Percentiles rank a stretch among this genome's conserved stretches.
Conservation (phyloP, 2,329 filamentous ascomycete species). For the Aspergillus puulaauensis region DNA sequence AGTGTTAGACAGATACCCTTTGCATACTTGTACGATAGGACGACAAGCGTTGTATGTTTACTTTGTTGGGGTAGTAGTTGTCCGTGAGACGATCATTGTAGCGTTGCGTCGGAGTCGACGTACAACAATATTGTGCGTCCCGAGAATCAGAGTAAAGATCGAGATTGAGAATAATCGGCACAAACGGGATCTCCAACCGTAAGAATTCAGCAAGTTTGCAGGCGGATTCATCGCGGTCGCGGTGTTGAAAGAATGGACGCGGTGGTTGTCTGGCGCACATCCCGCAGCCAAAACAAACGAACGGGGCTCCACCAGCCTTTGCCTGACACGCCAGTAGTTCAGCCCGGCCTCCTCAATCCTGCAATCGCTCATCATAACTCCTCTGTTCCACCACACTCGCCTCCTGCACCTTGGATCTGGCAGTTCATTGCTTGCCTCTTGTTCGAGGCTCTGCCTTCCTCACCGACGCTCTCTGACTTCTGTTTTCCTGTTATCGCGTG, state of each 20-base stretch:
- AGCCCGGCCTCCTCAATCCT: conserved; percentile 17
- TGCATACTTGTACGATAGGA: conserved; percentile 30
- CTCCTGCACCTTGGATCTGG: conserved; percentile 8
- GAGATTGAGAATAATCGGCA: not conserved
- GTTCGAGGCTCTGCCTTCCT: conserved; percentile 9
- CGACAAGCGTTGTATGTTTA: conserved; percentile 8
- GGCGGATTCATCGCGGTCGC: conserved; percentile 19
- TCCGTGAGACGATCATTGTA: not conserved
- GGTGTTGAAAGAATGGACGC: conserved; percentile 26
- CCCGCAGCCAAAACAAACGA: conserved; percentile 37
- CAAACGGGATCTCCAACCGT: not conserved
- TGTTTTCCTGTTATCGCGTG: conserved; percentile 21
- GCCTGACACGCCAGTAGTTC: conserved; percentile 23
- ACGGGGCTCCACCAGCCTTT: conserved; percentile 32
- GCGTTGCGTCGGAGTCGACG: not conserved
- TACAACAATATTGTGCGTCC: too few relatives aligned
- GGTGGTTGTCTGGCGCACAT: conserved; percentile 37
- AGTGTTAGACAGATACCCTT: conserved; percentile 31
- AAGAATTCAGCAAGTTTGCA: conserved; percentile 2
- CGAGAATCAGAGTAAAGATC: not conserved
- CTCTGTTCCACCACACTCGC: conserved; percentile 6
- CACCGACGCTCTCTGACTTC: conserved; percentile 15
- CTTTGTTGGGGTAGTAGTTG: not conserved
- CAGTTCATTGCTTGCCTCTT: conserved; percentile 6
- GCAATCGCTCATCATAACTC: conserved; percentile 17